A percentile compares a stretch with the other conserved stretches of the same genome.
These are phyloP conservation scores for Achaetomiella virescens DNA, from an alignment of 495 filamentous ascomycete species.

Conservation along the genomic window DNA sequence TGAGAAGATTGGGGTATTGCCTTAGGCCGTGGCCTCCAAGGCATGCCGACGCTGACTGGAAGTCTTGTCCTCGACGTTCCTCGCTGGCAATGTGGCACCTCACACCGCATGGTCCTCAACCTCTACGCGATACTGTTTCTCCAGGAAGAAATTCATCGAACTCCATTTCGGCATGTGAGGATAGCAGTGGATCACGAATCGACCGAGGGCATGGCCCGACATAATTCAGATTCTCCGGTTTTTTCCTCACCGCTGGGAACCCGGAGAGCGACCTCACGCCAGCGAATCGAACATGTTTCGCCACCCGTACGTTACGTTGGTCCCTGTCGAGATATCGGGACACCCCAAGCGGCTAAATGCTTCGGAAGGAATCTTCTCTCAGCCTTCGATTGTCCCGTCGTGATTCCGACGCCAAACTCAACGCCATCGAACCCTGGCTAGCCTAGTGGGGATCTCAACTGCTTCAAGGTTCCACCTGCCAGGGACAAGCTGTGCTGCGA, in stretches of 20 bases:
- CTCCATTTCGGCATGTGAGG: too few relatives aligned
- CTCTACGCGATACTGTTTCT: too few relatives aligned
- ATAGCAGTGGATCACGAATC: too few relatives aligned
- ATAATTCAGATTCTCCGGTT: neutral
- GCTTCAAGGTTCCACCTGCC: constrained; percentile 3
- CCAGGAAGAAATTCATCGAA: too few relatives aligned
- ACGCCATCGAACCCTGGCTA: neutral
- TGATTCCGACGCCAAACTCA: neutral
- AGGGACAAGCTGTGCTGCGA: constrained; percentile 1
- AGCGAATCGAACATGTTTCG: neutral
- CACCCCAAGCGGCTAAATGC: constrained; percentile 18
- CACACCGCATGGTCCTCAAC: too few relatives aligned
- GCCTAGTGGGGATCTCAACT: constrained; percentile 5
- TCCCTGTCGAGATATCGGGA: neutral
- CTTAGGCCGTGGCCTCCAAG: too few relatives aligned
- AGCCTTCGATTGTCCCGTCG: neutral
- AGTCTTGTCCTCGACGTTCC: too few relatives aligned
- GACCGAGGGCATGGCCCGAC: neutral
- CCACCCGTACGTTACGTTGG: constrained; percentile 4
- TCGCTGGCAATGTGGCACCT: too few relatives aligned
- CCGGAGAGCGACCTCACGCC: neutral
- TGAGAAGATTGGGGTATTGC: too few relatives aligned
- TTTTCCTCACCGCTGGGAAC: neutral
- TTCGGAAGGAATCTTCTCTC: constrained; percentile 1
- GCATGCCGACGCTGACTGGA: too few relatives aligned